Evolutionary conservation across 2,329 filamentous ascomycete species (phyloP).

Genomic region (Cephalotrichum gorgonifer): DNA sequence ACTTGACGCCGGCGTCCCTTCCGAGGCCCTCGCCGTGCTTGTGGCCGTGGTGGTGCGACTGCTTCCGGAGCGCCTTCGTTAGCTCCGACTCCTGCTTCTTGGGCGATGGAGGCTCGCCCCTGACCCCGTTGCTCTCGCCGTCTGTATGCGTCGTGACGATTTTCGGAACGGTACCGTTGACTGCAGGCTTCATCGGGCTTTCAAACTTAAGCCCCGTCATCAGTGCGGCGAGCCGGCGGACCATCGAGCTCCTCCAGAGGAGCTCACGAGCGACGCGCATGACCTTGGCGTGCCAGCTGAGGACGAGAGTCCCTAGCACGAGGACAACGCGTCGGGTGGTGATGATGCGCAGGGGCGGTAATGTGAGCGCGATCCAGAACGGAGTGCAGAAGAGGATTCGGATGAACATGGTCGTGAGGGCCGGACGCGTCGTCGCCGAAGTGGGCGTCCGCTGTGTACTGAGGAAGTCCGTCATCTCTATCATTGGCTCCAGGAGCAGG

Average conservation of each 20-base stretch:
- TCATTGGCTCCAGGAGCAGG: conserved; percentile 77
- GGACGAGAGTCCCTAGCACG: conserved; percentile 71
- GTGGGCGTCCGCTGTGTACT: conserved; percentile 85
- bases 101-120: conserved; percentile 8
- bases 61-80: conserved; percentile 29
- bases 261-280: conserved; percentile 77
- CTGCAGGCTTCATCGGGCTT: conserved; percentile 25
- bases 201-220: conserved; percentile 75
- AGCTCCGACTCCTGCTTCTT: conserved; percentile 33
- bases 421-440: conserved; percentile 81
- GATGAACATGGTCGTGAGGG: conserved; percentile 80
- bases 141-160: not conserved
- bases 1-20: conserved; percentile 62
- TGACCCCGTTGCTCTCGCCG: conserved; percentile 9
- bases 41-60: conserved; percentile 13
- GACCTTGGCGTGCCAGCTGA: conserved; percentile 88
- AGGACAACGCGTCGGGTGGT: conserved; percentile 78
- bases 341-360: conserved; percentile 75
- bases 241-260: conserved; percentile 74
- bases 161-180: conserved; percentile 8
- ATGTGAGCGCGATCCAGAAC: conserved; percentile 72
- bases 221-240: conserved; percentile 58
- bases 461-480: conserved; percentile 85
- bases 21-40: conserved; percentile 25
- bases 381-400: conserved; percentile 82